Percentiles rank a stretch among this genome's conserved stretches.
Conservation (phyloP, 2,329 filamentous ascomycete genomes). For the Parastagonospora avenae region DNA sequence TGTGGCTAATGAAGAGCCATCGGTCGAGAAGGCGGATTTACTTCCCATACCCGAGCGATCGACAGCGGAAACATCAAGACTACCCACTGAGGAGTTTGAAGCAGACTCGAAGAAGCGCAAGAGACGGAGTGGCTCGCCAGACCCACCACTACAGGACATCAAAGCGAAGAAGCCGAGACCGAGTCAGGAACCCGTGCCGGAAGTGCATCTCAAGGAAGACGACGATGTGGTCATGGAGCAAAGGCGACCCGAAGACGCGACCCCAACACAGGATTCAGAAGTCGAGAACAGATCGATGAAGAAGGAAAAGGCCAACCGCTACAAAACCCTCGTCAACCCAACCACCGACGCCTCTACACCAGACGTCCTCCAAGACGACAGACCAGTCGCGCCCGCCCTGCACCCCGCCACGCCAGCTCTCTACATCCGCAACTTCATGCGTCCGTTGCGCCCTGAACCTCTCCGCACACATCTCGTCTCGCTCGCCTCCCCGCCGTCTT, state of each 20-base stretch:
- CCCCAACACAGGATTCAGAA: neutral
- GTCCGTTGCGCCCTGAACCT: slow-evolving; percentile 72
- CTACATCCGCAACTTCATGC: slow-evolving; percentile 90
- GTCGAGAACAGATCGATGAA: slow-evolving; percentile 19
- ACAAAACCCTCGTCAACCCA: slow-evolving; percentile 40
- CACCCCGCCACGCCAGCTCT: slow-evolving; percentile 57
- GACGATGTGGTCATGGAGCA: slow-evolving; percentile 40
- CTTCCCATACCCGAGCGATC: slow-evolving; percentile 31
- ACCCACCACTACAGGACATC: slow-evolving; percentile 41
- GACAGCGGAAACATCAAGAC: slow-evolving; percentile 38
- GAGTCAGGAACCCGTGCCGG: slow-evolving; percentile 39
- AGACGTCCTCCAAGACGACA: slow-evolving; percentile 34
- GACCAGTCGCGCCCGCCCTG: slow-evolving; percentile 43
- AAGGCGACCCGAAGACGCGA: slow-evolving; percentile 23
- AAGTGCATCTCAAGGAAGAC: slow-evolving; percentile 37
- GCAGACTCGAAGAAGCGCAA: slow-evolving; percentile 50
- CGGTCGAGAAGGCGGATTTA: slow-evolving; percentile 39
- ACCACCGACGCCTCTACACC: slow-evolving; percentile 7
- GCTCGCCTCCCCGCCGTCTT: slow-evolving; percentile 66
- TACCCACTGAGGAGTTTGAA: slow-evolving; percentile 45
- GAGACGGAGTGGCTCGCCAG: slow-evolving; percentile 47
- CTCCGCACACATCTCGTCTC: slow-evolving; percentile 72
- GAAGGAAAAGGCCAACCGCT: slow-evolving; percentile 42
- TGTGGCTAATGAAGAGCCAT: slow-evolving; percentile 31
- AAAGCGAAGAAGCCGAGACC: slow-evolving; percentile 52